Conservation (phyloP, 805 yeast genomes). For the Nakazawaea anatomiae region DNA sequence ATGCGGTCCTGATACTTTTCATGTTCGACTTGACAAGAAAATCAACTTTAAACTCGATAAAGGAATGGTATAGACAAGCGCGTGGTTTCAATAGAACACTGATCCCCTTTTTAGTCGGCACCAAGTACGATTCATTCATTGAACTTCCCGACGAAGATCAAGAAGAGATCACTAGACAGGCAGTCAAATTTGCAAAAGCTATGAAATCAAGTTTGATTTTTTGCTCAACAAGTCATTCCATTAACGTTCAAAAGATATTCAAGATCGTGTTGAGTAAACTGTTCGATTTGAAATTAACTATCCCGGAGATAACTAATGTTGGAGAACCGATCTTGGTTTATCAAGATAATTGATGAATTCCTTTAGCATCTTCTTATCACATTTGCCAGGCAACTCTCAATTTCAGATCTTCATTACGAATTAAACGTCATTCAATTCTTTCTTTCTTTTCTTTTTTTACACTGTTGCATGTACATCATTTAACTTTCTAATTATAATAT, state of each 20-base stretch:
- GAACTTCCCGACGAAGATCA: constrained; percentile 78
- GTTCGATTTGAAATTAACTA: constrained; percentile 73
- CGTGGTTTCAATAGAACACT: constrained; percentile 87
- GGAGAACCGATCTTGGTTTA: constrained; percentile 93
- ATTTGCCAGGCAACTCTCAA: too few relatives aligned
- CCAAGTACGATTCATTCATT: constrained; percentile 85
- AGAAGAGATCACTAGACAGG: constrained; percentile 74
- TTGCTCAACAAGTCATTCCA: constrained; percentile 87
- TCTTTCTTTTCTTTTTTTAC: background rate
- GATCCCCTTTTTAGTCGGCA: constrained; percentile 86
- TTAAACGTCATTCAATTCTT: background rate
- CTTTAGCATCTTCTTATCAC: too few relatives aligned
- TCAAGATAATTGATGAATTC: constrained; percentile 19
- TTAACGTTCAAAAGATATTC: constrained; percentile 90
- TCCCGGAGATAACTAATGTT: constrained; percentile 75
- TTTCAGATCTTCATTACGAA: too few relatives aligned
- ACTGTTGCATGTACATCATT: background rate
- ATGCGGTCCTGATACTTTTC: constrained; percentile 86
- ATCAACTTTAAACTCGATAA: constrained; percentile 78
- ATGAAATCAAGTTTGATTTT: constrained; percentile 83
- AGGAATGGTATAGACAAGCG: constrained; percentile 93
- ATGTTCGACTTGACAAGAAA: constrained; percentile 88
- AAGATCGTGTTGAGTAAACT: constrained; percentile 87
- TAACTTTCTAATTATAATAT: too few relatives aligned
- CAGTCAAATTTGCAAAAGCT: constrained; percentile 79